phyloP scores from a whole-genome alignment of 257 asterid species.

The Nicotiana noctiflora region DNA sequence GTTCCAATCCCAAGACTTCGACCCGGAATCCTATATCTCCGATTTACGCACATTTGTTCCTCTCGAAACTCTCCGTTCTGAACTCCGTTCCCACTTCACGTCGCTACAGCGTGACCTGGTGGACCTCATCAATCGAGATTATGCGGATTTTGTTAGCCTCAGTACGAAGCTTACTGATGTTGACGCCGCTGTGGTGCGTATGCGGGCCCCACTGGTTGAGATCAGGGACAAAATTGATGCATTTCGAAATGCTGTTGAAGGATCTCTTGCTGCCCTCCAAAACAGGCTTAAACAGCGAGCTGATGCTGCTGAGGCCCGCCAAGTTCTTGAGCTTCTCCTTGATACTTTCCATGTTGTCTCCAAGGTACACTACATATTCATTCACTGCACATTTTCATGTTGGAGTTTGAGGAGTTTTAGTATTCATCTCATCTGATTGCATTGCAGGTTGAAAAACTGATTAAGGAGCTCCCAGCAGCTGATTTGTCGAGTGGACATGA shows the following conservation, averaged over 20 bases:
- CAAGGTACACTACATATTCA: conserved; percentile 22
- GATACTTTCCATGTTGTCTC: conserved; percentile 95
- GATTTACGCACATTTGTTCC: conserved; percentile 99
- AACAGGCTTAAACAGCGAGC: conserved; percentile 79
- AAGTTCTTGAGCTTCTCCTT: conserved; percentile 78
- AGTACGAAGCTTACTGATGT: conserved; percentile 91
- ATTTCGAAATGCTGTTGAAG: conserved; percentile 63
- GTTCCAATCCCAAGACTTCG: conserved; percentile 69
- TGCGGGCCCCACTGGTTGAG: conserved; percentile 92
- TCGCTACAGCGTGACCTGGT: conserved; percentile 71
- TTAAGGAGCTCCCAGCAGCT: conserved; percentile 82
- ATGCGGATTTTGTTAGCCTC: conserved; percentile 84
- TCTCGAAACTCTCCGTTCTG: conserved; percentile 77
- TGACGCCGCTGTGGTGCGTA: conserved; percentile 85
- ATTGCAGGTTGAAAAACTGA: conserved; percentile 58
- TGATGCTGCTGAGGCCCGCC: conserved; percentile 79
- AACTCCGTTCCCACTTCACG: conserved; percentile 68
- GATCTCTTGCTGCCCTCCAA: conserved; percentile 59
- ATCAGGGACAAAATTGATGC: conserved; percentile 73
- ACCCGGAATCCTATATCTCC: conserved; percentile 72
- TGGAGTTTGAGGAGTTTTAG: no score
- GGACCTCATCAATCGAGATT: conserved; percentile 90
- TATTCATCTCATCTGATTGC: no score
- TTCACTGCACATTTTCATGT: no score
- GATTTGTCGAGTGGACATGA: conserved; percentile 53